Base-by-base conservation (phyloP, 164 flowering plant genomes). In the Macadamia integrifolia region DNA sequence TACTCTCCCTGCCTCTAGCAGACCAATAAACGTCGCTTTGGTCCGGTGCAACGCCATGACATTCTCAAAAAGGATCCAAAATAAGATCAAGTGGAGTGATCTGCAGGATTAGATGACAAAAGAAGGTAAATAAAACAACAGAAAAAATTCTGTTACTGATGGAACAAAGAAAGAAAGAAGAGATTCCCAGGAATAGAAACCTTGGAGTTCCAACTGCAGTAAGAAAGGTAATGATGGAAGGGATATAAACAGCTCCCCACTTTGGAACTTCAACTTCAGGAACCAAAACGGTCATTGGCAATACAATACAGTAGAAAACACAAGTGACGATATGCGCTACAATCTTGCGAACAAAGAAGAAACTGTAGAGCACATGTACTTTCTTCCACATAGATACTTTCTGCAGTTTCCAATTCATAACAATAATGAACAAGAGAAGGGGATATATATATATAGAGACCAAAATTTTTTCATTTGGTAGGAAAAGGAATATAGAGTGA, bases 121-220 rank as follows among this genome's bases (percentile, higher is more conserved):
- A 61, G 28, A 30, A 10, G 42, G 40, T 11, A 40, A 48, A 60
- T 58, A 12, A 43, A 28, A 0, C 23, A 29, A 65, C 58, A 35
- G 2, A 9, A 29, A 40, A 46, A 40, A 46, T 58, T n/a, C 40
- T 35, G 40, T 48, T 1, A 9, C 11, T 8, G 49, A 35, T 17
- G 10, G 46, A 9, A 46, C 56, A 3, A 65, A 11, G 18, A 17
- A 53, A n/a, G 3, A 2, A 31, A 4, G 2, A 23, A 40, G 55
- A 56, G 29, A 30, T n/a, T 23, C 3, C 6, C 32, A 23, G 60
- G 28, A 35, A 13, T 30, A 49, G 72, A 55, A 5, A 78, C 98
- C 99, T 89, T 81, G 98, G 99, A 44, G 98, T 92, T 76, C 98
- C 97, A 32, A 95, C 92, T 8, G 99, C 85, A 72, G 92, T 95